phyloP scores from a whole-genome alignment of 2,329 filamentous ascomycete genomes.

The Epichloe sibirici region DNA sequence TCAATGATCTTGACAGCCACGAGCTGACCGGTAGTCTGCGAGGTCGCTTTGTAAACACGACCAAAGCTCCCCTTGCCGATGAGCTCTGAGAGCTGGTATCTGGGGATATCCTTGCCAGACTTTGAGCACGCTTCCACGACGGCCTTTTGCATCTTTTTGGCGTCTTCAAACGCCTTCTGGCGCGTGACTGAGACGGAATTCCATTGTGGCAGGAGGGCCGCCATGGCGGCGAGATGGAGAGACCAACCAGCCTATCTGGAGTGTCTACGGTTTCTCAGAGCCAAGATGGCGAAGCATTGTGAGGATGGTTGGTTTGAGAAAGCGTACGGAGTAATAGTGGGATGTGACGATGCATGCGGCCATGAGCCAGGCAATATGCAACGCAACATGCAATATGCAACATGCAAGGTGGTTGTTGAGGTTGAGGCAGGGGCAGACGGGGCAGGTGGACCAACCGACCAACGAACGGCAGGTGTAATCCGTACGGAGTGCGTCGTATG shows the following conservation, averaged over 20 bases:
- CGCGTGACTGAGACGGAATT: slow-evolving; percentile 35
- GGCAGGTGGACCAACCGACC: no score
- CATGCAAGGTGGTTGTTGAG: no score
- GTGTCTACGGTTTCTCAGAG: background rate
- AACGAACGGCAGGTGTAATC: no score
- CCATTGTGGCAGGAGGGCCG: slow-evolving; percentile 29
- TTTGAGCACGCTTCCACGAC: slow-evolving; percentile 51
- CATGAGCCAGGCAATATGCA: background rate
- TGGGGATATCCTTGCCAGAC: slow-evolving; percentile 46
- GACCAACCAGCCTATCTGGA: background rate
- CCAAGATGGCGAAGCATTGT: background rate
- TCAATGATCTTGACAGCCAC: slow-evolving; percentile 77
- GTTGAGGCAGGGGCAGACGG: no score
- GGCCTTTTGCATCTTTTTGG: slow-evolving; percentile 53
- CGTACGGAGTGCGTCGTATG: no score
- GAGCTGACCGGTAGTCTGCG: slow-evolving; percentile 34
- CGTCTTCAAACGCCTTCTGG: slow-evolving; percentile 54
- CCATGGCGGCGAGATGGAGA: slow-evolving; percentile 18
- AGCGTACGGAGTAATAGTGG: background rate
- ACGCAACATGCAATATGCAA: background rate
- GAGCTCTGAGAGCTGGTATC: slow-evolving; percentile 57
- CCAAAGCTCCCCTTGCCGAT: slow-evolving; percentile 68
- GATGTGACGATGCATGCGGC: background rate
- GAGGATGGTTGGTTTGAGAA: background rate
- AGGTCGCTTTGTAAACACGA: slow-evolving; percentile 55